phyloP scores from a whole-genome alignment of 495 filamentous ascomycete genomes.

The Tuber umbilicatum region DNA sequence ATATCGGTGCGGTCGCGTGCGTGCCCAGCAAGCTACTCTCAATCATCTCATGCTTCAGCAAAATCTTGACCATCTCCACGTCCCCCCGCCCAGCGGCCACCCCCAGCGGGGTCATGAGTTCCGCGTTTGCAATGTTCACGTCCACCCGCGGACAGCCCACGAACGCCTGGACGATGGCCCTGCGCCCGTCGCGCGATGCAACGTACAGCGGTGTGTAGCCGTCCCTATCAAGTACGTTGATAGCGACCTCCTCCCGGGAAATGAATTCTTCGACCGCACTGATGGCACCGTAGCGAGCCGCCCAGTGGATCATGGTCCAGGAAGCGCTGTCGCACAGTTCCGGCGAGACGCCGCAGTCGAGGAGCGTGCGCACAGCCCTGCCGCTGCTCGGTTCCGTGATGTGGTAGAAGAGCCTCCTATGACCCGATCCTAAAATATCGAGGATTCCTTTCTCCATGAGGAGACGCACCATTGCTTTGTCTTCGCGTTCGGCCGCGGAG shows the following conservation, averaged over 20 bases:
- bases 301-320: slow-evolving; percentile 1
- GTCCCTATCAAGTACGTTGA: neutral
- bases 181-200: neutral
- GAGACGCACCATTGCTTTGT: slow-evolving; percentile 21
- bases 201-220: neutral
- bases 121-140: slow-evolving; percentile 1
- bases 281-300: neutral
- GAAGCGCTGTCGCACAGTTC: neutral
- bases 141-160: neutral
- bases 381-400: neutral
- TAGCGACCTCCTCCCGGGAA: neutral
- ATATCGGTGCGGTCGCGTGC: neutral
- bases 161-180: neutral
- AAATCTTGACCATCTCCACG: neutral
- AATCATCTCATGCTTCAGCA: neutral
- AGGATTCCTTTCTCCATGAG: slow-evolving; percentile 22
- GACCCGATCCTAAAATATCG: neutral
- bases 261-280: neutral
- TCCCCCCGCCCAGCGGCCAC: neutral
- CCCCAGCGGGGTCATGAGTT: neutral
- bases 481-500: slow-evolving; percentile 17
- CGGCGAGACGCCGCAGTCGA: neutral
- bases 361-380: neutral
- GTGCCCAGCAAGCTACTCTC: neutral
- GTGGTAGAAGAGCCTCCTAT: neutral